Percentiles rank a stretch among this genome's conserved stretches.
Evolutionary conservation across 805 yeast species (phyloP).

Genomic region (Kodamaea sagamina): DNA sequence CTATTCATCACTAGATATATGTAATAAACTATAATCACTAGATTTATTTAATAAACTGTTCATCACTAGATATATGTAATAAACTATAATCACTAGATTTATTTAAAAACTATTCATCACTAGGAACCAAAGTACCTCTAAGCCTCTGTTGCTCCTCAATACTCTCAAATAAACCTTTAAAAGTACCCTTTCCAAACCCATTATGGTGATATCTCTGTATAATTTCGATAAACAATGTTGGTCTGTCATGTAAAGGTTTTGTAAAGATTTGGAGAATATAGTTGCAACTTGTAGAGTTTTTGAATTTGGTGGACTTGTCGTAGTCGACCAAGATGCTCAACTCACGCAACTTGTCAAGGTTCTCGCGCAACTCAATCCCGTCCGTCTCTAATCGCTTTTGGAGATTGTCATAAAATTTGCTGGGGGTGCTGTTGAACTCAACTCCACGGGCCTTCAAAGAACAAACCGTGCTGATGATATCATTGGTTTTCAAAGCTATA

Average conservation of each 20-base stretch:
- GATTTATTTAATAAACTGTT: too few species aligned
- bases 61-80: too few species aligned
- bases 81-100: too few species aligned
- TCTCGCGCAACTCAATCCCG: conserved; percentile 51
- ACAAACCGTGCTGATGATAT: conserved; percentile 59
- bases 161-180: conserved; percentile 76
- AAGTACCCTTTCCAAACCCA: conserved; percentile 90
- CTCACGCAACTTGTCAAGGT: conserved; percentile 48
- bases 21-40: too few species aligned
- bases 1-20: too few species aligned
- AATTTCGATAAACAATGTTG: conserved; percentile 78
- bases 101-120: too few species aligned
- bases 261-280: conserved; percentile 81
- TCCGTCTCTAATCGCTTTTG: conserved; percentile 46
- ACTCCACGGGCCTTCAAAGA: conserved; percentile 62
- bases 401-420: conserved; percentile 56
- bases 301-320: conserved; percentile 50
- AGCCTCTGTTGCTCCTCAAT: conserved; percentile 73
- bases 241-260: conserved; percentile 73
- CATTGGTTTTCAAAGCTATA: conserved; percentile 64
- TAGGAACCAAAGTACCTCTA: conserved; percentile 59
- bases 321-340: conserved; percentile 72
- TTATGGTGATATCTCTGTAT: conserved; percentile 78
- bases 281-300: conserved; percentile 42
- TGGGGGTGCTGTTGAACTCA: conserved; percentile 65